phyloP scores from a whole-genome alignment of 495 filamentous ascomycete genomes.

The Stereocaulon alpinum region DNA sequence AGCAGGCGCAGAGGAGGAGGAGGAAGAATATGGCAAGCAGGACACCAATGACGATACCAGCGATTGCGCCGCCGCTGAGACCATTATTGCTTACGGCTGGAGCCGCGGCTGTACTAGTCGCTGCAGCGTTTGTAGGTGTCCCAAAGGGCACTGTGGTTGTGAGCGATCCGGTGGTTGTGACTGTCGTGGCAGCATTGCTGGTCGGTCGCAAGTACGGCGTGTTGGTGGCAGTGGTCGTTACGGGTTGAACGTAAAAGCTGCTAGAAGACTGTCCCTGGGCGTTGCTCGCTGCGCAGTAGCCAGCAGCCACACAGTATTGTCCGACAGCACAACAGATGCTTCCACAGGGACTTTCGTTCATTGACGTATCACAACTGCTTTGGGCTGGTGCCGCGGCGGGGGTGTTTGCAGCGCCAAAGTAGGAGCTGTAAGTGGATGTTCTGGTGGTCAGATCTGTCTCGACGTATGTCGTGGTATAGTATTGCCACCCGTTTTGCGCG shows the following conservation, averaged over 20 bases:
- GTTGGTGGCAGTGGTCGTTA: constrained; percentile 21
- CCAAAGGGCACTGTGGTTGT: constrained; percentile 51
- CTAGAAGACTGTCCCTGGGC: constrained; percentile 28
- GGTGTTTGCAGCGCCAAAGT: constrained; percentile 21
- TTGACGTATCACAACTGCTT: constrained; percentile 45
- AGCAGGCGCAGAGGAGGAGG: constrained; percentile 62
- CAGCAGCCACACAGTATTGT: constrained; percentile 50
- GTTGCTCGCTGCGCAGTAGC: constrained; percentile 36
- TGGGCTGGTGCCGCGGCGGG: constrained; percentile 28
- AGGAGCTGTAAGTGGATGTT: constrained; percentile 58
- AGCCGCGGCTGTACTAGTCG: constrained; percentile 37
- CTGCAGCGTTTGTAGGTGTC: constrained; percentile 41
- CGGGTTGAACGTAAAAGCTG: constrained; percentile 28
- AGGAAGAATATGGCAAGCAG: constrained; percentile 67
- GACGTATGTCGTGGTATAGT: constrained; percentile 61
- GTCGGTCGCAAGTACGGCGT: constrained; percentile 61
- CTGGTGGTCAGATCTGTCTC: constrained; percentile 56
- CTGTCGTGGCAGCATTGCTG: constrained; percentile 44
- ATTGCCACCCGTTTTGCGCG: constrained; percentile 37
- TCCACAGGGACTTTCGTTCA: constrained; percentile 60
- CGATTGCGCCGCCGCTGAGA: constrained; percentile 76
- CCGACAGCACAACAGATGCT: constrained; percentile 60
- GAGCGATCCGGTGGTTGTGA: constrained; percentile 43
- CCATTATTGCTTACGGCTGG: constrained; percentile 34
- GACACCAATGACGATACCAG: constrained; percentile 86